Evolutionary conservation across 1,284 basidiomycete species (phyloP).

Genomic region (Phylloporus sp.): DNA sequence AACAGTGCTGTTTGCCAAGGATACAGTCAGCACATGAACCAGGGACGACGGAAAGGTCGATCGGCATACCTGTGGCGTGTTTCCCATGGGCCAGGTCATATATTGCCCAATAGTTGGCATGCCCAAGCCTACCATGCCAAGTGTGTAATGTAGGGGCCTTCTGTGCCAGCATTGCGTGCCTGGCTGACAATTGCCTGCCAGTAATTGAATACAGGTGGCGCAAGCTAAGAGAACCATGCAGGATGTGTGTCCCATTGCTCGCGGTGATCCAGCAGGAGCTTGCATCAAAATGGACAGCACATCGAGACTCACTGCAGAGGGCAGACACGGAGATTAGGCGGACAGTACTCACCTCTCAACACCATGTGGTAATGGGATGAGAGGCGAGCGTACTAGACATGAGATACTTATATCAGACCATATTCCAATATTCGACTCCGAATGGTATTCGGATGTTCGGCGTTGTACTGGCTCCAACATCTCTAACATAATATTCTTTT

Average conservation of each 20-base stretch:
- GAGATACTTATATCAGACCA: too few relatives aligned
- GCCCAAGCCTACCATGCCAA: not conserved
- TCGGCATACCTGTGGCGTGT: not conserved
- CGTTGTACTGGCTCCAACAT: too few relatives aligned
- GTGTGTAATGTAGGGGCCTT: not conserved
- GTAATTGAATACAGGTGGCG: not conserved
- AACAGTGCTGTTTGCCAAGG: not conserved
- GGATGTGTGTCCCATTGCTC: not conserved
- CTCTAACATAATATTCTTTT: constrained; percentile 11
- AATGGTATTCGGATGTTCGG: too few relatives aligned
- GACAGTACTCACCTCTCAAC: too few relatives aligned
- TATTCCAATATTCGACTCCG: too few relatives aligned
- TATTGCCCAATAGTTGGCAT: not conserved
- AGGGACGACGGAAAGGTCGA: not conserved
- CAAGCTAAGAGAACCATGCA: not conserved
- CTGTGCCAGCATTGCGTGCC: not conserved
- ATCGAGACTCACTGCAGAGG: not conserved
- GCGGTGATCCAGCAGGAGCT: not conserved
- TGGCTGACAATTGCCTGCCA: not conserved
- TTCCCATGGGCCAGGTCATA: not conserved
- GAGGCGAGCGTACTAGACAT: too few relatives aligned
- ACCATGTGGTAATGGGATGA: too few relatives aligned
- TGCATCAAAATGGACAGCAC: not conserved
- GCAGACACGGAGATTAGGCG: not conserved
- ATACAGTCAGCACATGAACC: not conserved